Base-by-base conservation (phyloP, 2,329 filamentous ascomycete genomes). In the Hymenoscyphus repandus region DNA sequence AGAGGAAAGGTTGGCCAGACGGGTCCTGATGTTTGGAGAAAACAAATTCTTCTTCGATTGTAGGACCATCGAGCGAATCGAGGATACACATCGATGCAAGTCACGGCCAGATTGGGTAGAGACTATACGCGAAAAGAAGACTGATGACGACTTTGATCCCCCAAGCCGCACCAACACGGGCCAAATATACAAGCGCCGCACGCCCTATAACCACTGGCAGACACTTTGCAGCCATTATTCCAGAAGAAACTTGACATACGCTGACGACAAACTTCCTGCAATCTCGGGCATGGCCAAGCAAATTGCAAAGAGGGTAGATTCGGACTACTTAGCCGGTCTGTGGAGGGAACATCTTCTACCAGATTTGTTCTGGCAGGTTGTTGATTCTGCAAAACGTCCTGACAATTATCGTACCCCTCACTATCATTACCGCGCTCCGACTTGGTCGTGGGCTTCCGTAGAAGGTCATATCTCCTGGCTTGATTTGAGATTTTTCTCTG, bases 41-140 rank as follows among this genome's bases (percentile, higher is more conserved):
- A 47, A 45, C 6, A 55, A 55, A 22, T 49, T 53, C 27, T 58
- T 58, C 33, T 46, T 55, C n/a, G 53, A 58, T 31, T 58, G 55
- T 42, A 51, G 50, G 34, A 50, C 50, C 2, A 18, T 53, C 1
- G 52, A 57, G 41, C 22, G 43, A 27, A 12, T 27, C 3, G 48
- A 50, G 27, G 48, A 46, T 30, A 50, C 47, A n/a, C 38, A 43
- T 20, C 18, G 32, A n/a, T 50, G 33, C 20, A 47, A 33, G 31
- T 30, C 27, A 10, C 47, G 51, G 2, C 51, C 51, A n/a, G 51
- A 50, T 15, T 53, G 47, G 47, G 47, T 52, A 9, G 34, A 30
- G 12, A 44, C 45, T 5, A 27, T 49, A 5, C 33, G 20, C 3
- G 47, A 50, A 12, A 37, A 49, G 17, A 22, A 6, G 5, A 9